Base-by-base conservation (phyloP, 2,329 filamentous ascomycete species). In the Penicillium fuscoglaucum region DNA sequence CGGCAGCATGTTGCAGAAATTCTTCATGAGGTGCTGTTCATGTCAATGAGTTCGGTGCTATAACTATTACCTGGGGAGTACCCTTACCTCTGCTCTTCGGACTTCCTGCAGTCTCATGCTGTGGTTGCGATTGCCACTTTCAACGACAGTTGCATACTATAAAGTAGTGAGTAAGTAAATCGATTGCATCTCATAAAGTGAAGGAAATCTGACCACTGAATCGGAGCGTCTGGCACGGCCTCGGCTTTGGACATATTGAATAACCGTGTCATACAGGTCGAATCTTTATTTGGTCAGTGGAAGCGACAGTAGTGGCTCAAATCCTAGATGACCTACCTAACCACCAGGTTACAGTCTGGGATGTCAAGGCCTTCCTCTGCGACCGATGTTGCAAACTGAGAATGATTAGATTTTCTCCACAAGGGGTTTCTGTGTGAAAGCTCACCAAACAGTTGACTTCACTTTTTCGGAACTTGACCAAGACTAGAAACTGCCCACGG, bases 161-260 rank as follows among this genome's bases (percentile, higher is more conserved):
- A 33, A 28, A 39, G 24, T 41, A 31, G 50, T 66, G 37, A 62
- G 57, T 54, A 29, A 47, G 57, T 54, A 29, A 47, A 35, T 21
- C 4, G 29, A 24, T 24, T 43, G 21, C 33, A 50, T 35, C 24
- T 17, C n/a, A 24, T 6, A 6, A 28, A 12, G 19, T 35, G 15
- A 33, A 28, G 8, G n/a, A 29, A 37, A 35, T 29, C 65, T 58
- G 67, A 76, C 77, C 47, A 84, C 87, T 0, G 95, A 98, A 55
- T 88, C 83, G 0, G 78, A 74, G 67, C 91, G 89, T 40, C 95
- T 84, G 13, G 95, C 95, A 54, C 95, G 85, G 0, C 95, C 95
- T 61, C 91, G 85, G 15, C 93, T 97, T 73, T 99, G 95, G 21
- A 98, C 87, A 70, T 97, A 98, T 69, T 96, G 90, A 52, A 98